phyloP scores from a whole-genome alignment of 495 filamentous ascomycete species.

The Aspergillus nanangensis region DNA sequence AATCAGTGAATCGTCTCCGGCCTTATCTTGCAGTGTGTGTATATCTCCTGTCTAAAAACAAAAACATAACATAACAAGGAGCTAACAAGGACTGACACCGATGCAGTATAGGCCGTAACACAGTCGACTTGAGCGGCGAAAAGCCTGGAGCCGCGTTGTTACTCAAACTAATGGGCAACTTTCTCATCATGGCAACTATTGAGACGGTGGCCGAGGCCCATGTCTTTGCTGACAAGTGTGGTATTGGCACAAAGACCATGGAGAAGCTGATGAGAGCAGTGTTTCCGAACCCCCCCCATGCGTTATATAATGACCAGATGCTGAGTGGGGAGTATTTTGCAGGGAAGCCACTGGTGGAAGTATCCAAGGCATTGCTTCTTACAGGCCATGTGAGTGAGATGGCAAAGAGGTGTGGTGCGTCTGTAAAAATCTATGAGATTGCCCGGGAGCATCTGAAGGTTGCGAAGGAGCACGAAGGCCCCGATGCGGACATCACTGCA shows the following conservation, averaged over 20 bases:
- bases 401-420: constrained; percentile 1
- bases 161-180: constrained; percentile 8
- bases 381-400: background rate
- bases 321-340: too few species aligned
- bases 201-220: constrained; percentile 7
- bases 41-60: too few species aligned
- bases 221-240: constrained; percentile 4
- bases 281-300: constrained; percentile 7
- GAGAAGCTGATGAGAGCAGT: constrained; percentile 5
- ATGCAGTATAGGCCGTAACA: constrained; percentile 1
- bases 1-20: constrained; percentile 2
- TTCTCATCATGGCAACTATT: constrained; percentile 8
- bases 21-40: background rate
- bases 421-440: constrained; percentile 4
- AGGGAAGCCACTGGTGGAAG: constrained; percentile 8
- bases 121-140: constrained; percentile 8
- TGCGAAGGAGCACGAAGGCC: background rate
- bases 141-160: background rate
- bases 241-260: constrained; percentile 3
- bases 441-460: constrained; percentile 3
- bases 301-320: constrained; percentile 6
- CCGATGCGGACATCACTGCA: background rate
- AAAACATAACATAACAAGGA: too few species aligned
- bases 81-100: too few species aligned
- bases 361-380: background rate